Conservation (phyloP, 176 grass and related monocot genomes). For the Alopecurus myosuroides region DNA sequence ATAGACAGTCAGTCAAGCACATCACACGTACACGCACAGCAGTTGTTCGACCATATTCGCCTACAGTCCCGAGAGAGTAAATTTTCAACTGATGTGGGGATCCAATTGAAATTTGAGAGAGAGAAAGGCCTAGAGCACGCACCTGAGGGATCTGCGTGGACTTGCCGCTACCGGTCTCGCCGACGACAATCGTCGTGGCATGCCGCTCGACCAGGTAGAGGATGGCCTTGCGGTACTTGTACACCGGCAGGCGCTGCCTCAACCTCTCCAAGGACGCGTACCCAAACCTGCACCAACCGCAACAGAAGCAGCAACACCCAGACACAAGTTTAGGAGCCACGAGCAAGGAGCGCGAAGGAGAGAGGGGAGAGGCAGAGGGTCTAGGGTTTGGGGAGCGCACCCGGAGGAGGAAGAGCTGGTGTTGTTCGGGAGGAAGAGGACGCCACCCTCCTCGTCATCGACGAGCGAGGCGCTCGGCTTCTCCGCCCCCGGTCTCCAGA, state of each 20-base stretch:
- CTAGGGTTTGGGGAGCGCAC: slow-evolving; percentile 47
- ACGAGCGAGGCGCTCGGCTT: slow-evolving; percentile 65
- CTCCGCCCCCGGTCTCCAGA: slow-evolving; percentile 76
- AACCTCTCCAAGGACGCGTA: slow-evolving; percentile 71
- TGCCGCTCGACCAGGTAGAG: slow-evolving; percentile 89
- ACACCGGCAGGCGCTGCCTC: slow-evolving; percentile 72
- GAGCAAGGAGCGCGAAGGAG: not conserved
- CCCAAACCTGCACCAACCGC: slow-evolving; percentile 42
- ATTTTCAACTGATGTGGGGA: not conserved
- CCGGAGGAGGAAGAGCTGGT: slow-evolving; percentile 56
- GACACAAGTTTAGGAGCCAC: not conserved
- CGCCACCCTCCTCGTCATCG: slow-evolving; percentile 84
- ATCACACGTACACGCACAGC: not conserved
- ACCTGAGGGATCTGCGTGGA: slow-evolving; percentile 97
- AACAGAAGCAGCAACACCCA: not conserved
- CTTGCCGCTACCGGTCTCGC: slow-evolving; percentile 92
- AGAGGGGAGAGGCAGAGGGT: not conserved
- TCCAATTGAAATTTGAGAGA: not conserved
- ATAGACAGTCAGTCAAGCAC: not conserved
- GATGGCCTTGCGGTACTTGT: slow-evolving; percentile 81
- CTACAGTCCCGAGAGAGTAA: not conserved
- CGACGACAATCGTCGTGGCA: slow-evolving; percentile 79
- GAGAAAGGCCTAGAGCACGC: not conserved
- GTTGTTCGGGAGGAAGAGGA: slow-evolving; percentile 52
- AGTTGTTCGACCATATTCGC: slow-evolving; percentile 32